phyloP scores from a whole-genome alignment of 495 filamentous ascomycete species.

The Aspergillus baeticus region DNA sequence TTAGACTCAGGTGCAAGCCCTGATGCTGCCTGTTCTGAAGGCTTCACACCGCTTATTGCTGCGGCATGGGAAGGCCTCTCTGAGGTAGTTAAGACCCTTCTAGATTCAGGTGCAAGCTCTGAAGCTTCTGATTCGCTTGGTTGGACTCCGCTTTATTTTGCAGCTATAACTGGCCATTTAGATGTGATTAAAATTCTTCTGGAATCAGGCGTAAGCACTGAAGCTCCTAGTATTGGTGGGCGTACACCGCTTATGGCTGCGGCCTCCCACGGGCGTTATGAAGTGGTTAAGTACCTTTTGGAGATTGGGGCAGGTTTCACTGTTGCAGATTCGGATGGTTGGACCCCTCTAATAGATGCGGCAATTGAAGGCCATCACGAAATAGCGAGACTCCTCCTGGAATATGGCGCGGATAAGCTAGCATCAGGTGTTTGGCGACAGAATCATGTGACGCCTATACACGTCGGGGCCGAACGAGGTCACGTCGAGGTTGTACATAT shows the following conservation, averaged over 20 bases:
- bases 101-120: background rate
- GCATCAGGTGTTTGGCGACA: background rate
- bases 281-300: no score
- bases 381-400: background rate
- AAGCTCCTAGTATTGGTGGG: no score
- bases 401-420: background rate
- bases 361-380: background rate
- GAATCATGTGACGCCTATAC: background rate
- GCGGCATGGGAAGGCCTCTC: background rate
- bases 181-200: background rate
- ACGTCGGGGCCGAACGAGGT: background rate
- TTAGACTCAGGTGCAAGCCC: background rate
- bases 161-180: background rate
- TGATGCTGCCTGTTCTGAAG: background rate
- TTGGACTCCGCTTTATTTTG: background rate
- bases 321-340: no score
- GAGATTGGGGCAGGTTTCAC: no score
- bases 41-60: background rate
- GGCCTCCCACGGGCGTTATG: no score
- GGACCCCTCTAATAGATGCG: no score
- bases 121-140: background rate
- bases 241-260: no score
- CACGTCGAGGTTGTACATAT: background rate
- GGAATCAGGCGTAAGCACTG: background rate
- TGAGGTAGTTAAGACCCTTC: background rate